Evolutionary conservation across 2,329 filamentous ascomycete genomes (phyloP).

Genomic region (Penicillium oxalicum): DNA sequence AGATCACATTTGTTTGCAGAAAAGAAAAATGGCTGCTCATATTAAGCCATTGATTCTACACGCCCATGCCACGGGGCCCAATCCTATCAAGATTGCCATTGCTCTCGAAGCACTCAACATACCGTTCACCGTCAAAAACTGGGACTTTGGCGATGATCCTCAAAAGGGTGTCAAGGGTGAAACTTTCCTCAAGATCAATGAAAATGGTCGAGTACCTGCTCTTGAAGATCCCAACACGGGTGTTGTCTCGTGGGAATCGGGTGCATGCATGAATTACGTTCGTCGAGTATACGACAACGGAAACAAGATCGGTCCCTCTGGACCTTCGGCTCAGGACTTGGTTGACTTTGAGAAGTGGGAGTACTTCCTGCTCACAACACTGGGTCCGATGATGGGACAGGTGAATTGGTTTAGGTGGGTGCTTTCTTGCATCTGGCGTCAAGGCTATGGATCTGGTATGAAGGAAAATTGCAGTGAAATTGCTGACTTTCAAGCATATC

Average conservation of each 20-base stretch:
- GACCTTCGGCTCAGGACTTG: conserved; percentile 29
- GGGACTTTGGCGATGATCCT: conserved; percentile 38
- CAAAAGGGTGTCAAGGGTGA: conserved; percentile 27
- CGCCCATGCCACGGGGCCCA: conserved; percentile 38
- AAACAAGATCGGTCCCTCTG: conserved; percentile 34
- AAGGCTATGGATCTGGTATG: too few species aligned
- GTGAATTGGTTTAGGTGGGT: conserved; percentile 37
- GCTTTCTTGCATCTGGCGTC: too few species aligned
- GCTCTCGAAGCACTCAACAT: conserved; percentile 37
- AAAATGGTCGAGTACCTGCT: conserved; percentile 40
- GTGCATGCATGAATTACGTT: conserved; percentile 37
- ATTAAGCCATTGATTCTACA: conserved; percentile 36
- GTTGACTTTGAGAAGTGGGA: conserved; percentile 46
- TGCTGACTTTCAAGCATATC: background rate
- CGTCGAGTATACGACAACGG: conserved; percentile 39
- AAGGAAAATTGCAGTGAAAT: background rate
- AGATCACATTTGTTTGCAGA: background rate
- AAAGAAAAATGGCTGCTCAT: conserved; percentile 11
- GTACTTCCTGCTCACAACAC: conserved; percentile 38
- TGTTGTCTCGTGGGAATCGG: conserved; percentile 35
- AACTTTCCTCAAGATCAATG: conserved; percentile 38
- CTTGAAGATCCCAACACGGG: conserved; percentile 38
- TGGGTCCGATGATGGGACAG: conserved; percentile 41
- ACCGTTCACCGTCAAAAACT: conserved; percentile 39
- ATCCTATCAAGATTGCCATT: conserved; percentile 42